A percentile compares a stretch with the other conserved stretches of the same genome.
Conservation (phyloP, 2,329 filamentous ascomycete species). For the Epichloe gansuensis region DNA sequence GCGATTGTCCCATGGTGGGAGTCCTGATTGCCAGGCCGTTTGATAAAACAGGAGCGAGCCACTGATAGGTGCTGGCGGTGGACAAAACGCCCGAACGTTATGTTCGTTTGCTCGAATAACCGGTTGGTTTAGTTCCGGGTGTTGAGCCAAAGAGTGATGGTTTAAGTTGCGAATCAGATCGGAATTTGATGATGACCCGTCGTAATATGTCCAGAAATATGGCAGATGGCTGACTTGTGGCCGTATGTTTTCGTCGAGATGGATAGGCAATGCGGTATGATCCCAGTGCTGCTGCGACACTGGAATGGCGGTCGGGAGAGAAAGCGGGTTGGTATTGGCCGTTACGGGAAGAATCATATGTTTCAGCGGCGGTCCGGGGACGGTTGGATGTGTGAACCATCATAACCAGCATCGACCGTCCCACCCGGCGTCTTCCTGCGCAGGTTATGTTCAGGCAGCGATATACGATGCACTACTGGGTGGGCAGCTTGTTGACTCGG, state of each 20-base stretch:
- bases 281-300: slow-evolving; percentile 6
- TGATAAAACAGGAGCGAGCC: slow-evolving; percentile 21
- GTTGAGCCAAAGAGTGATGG: slow-evolving; percentile 8
- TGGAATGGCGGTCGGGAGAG: slow-evolving; percentile 4
- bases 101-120: slow-evolving; percentile 24
- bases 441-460: slow-evolving; percentile 41
- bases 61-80: slow-evolving; percentile 20
- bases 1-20: slow-evolving; percentile 7
- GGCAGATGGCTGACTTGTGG: not conserved
- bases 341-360: slow-evolving; percentile 63
- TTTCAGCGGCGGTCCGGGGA: slow-evolving; percentile 65
- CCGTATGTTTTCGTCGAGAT: not conserved
- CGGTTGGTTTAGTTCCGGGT: slow-evolving; percentile 16
- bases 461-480: slow-evolving; percentile 8
- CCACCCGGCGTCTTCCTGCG: slow-evolving; percentile 88
- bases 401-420: slow-evolving; percentile 84
- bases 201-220: not conserved
- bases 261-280: slow-evolving; percentile 4
- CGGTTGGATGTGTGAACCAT: slow-evolving; percentile 66
- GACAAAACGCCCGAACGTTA: slow-evolving; percentile 26
- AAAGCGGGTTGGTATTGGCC: slow-evolving; percentile 11
- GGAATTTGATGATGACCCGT: not conserved
- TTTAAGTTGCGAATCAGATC: not conserved
- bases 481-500: slow-evolving; percentile 10
- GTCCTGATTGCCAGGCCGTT: slow-evolving; percentile 9